Evolutionary conservation across 2,329 filamentous ascomycete species (phyloP), one percentile per base, ranked within the genome.

Genomic region (Alternaria rosae): DNA sequence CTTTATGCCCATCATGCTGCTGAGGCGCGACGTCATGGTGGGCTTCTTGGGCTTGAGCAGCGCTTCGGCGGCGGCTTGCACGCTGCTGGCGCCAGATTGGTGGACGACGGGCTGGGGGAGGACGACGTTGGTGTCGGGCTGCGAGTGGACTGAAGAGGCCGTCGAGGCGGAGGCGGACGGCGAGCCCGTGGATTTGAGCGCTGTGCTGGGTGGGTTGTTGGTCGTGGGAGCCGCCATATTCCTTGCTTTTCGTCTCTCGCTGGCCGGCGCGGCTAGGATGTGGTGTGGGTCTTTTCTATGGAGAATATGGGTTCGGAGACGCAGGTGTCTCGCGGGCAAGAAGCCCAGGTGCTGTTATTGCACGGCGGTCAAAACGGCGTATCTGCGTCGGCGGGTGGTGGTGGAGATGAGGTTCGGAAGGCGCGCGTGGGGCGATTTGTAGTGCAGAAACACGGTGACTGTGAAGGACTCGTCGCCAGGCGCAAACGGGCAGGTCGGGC

Each of bases 11-110:
- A 81, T 77, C 70, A 81, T 80, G 70, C 78, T 78, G 61, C 77
- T 80, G 59, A 81, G 75, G 62, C 79, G 78, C 70, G 79, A 80
- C 59, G 78, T 74, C 79, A 81, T 81, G 55, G 78, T 81, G 26
- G 79, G 79, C 67, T 81, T 81, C 62, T 75, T 78, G 35, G 75
- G 72, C 65, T 75, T 78, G 42, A 76, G 64, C 41, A 69, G 60
- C 13, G 73, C 74, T 67, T 79, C 76, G 56, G 73, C 76, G 64
- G 75, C 75, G 32, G 69, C 67, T 50, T 71, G 68, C 30, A 72
- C 65, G 64, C 73, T 72, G 62, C 74, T 76, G 32, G 70, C 64
- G 50, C 66, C 68, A 17, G 69, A 66, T 28, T 75, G 70, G 32
- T 67, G 62, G 23, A 72, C 61, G 26, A 68, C 65, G 30, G 76